Evolutionary conservation across 2,329 filamentous ascomycete species (phyloP).

Genomic region (Aaosphaeria arxii): DNA sequence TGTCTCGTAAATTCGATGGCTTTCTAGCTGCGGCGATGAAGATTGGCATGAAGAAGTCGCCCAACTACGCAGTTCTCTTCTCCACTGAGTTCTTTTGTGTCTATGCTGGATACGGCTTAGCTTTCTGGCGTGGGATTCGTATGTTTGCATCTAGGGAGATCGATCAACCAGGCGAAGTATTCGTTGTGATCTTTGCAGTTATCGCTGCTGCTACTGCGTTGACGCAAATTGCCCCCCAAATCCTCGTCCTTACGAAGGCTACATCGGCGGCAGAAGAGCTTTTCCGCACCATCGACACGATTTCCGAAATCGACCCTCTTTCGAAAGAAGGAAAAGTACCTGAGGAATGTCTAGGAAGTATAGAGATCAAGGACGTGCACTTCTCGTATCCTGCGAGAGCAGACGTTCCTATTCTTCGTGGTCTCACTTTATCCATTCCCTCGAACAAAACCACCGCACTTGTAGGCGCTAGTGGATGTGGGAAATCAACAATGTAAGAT

Average conservation of each 20-base stretch:
- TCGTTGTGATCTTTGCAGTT: constrained; percentile 35
- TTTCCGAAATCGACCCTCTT: constrained; percentile 69
- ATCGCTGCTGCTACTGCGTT: constrained; percentile 60
- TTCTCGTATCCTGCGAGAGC: constrained; percentile 93
- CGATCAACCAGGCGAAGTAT: constrained; percentile 22
- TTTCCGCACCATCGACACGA: constrained; percentile 66
- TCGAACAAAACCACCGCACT: constrained; percentile 89
- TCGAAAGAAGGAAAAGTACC: constrained; percentile 20
- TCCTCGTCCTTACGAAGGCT: constrained; percentile 62
- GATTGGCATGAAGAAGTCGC: constrained; percentile 45
- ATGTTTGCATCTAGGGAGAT: constrained; percentile 60
- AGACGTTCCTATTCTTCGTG: constrained; percentile 83
- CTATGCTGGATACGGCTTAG: constrained; percentile 45
- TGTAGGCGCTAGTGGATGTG: constrained; percentile 89
- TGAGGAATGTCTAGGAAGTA: constrained; percentile 41
- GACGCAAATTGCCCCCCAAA: constrained; percentile 82
- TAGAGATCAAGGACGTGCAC: constrained; percentile 76
- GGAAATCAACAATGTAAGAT: constrained; percentile 78
- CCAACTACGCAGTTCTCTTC: constrained; percentile 43
- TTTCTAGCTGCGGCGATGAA: constrained; percentile 42
- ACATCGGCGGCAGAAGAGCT: constrained; percentile 32
- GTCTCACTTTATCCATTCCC: constrained; percentile 73
- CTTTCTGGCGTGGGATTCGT: constrained; percentile 46
- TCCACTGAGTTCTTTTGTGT: constrained; percentile 43
- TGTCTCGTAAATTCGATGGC: constrained; percentile 44